Evolutionary conservation across 2,329 filamentous ascomycete species (phyloP).

Genomic region (Neofusicoccum cordaticola): DNA sequence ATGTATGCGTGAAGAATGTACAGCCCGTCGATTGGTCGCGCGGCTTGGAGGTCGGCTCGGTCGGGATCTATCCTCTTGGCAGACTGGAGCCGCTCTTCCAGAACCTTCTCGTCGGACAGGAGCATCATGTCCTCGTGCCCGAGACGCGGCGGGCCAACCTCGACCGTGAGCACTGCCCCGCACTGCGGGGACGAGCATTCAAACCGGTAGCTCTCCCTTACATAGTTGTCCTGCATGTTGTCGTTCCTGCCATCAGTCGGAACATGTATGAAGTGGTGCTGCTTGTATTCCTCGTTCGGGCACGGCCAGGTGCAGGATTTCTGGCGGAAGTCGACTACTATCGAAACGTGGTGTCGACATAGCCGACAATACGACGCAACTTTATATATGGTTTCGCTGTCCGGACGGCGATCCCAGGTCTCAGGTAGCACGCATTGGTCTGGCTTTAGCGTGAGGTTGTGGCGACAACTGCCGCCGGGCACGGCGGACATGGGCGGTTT

Average conservation of each 20-base stretch:
- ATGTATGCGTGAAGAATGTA: slow-evolving; percentile 60
- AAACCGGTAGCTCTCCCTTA: slow-evolving; percentile 43
- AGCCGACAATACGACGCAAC: slow-evolving; percentile 60
- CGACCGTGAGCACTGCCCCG: slow-evolving; percentile 52
- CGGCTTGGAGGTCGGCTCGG: slow-evolving; percentile 52
- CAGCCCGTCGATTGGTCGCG: slow-evolving; percentile 54
- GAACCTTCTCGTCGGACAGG: slow-evolving; percentile 52
- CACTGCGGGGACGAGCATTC: slow-evolving; percentile 60
- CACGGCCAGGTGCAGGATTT: slow-evolving; percentile 43
- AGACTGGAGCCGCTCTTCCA: slow-evolving; percentile 54
- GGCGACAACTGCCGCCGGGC: slow-evolving; percentile 52
- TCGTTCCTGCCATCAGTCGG: slow-evolving; percentile 28
- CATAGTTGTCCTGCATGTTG: slow-evolving; percentile 21
- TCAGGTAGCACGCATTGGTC: slow-evolving; percentile 52
- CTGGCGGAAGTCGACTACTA: slow-evolving; percentile 53
- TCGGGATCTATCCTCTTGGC: slow-evolving; percentile 52
- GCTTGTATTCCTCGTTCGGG: slow-evolving; percentile 49
- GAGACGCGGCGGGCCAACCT: slow-evolving; percentile 53
- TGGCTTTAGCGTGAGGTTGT: slow-evolving; percentile 57
- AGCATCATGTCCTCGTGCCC: slow-evolving; percentile 46
- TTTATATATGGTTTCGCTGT: slow-evolving; percentile 48
- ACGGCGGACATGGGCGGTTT: slow-evolving; percentile 32
- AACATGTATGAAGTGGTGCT: slow-evolving; percentile 60
- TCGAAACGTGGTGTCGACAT: slow-evolving; percentile 62
- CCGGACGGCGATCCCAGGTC: slow-evolving; percentile 37